Evolutionary conservation across 768 basidiomycete genomes (phyloP), one percentile per base, ranked within the genome.

Genomic region (Sistotremastrum suecicum): DNA sequence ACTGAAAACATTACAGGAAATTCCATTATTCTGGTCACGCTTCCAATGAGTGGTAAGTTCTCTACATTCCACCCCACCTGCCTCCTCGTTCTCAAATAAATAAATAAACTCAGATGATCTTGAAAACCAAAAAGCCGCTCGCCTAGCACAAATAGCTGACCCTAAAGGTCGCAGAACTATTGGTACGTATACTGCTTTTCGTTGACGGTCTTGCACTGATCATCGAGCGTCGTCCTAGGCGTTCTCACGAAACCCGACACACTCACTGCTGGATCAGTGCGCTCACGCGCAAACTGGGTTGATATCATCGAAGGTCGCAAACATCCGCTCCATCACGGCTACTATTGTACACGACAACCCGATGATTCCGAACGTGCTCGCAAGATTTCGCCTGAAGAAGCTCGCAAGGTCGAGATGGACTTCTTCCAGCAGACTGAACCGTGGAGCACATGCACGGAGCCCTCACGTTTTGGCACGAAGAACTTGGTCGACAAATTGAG

Each of bases 21-120:
- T 41, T 74, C 75, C 0, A 55, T 85, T 8, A 76, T 84, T 44
- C 65, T 85, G 1, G 69, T 82, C 0, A 72, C 78, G 0, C 72
- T 83, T 44, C 78, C 82, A 0, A 77, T 80, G 68, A 72, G 63
- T 42, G 79, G 80, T 78, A 48, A n/a, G n/a, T n/a, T n/a, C n/a
- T n/a, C n/a, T n/a, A n/a, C n/a, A n/a, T n/a, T n/a, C n/a, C n/a
- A n/a, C n/a, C n/a, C n/a, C n/a, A n/a, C n/a, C n/a, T n/a, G n/a
- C n/a, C n/a, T n/a, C n/a, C n/a, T n/a, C n/a, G 32, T 11, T 12
- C 31, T n/a, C 41, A 9, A 7, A 44, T 34, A 5, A 31, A 12
- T 30, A 34, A 37, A 38, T 4, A 32, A 12, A 39, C 33, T 3
- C 45, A 77, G 76, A 74, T 43, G 77, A 79, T 47, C 69, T 75